These are phyloP conservation scores for Ogataea paraovalis DNA, from an alignment of 805 yeast genomes.

Conservation along the genomic window DNA sequence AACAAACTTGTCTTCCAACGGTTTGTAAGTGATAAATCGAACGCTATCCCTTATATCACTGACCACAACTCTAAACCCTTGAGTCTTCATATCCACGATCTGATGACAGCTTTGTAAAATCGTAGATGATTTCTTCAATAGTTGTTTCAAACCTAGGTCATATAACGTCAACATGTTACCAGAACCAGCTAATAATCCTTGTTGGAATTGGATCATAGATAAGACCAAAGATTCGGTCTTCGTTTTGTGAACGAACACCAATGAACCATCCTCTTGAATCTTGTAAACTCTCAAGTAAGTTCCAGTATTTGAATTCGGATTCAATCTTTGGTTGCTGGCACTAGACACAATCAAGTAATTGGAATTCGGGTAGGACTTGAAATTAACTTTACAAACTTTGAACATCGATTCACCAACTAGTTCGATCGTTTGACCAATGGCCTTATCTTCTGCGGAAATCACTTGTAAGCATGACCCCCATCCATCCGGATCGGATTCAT, in stretches of 20 bases:
- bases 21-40: constrained; percentile 50
- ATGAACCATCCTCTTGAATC: constrained; percentile 31
- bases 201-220: constrained; percentile 53
- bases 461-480: constrained; percentile 58
- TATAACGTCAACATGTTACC: constrained; percentile 52
- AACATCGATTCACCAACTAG: constrained; percentile 42
- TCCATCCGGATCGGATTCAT: constrained; percentile 21
- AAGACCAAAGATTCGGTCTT: constrained; percentile 42
- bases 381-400: constrained; percentile 32
- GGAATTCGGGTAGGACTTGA: constrained; percentile 25
- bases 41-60: constrained; percentile 74
- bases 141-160: constrained; percentile 75
- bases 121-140: constrained; percentile 61
- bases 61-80: constrained; percentile 57
- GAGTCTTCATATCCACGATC: constrained; percentile 51
- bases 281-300: constrained; percentile 36
- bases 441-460: constrained; percentile 33
- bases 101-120: constrained; percentile 37
- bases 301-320: constrained; percentile 26
- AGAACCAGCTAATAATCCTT: constrained; percentile 56
- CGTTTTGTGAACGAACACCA: constrained; percentile 60
- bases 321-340: constrained; percentile 25
- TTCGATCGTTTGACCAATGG: constrained; percentile 41
- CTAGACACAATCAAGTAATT: constrained; percentile 46
- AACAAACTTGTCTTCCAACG: constrained; percentile 44